A percentile compares a stretch with the other conserved stretches of the same genome.
phyloP scores from a whole-genome alignment of 345 rosid genomes.

The Gynandropsis gynandra region DNA sequence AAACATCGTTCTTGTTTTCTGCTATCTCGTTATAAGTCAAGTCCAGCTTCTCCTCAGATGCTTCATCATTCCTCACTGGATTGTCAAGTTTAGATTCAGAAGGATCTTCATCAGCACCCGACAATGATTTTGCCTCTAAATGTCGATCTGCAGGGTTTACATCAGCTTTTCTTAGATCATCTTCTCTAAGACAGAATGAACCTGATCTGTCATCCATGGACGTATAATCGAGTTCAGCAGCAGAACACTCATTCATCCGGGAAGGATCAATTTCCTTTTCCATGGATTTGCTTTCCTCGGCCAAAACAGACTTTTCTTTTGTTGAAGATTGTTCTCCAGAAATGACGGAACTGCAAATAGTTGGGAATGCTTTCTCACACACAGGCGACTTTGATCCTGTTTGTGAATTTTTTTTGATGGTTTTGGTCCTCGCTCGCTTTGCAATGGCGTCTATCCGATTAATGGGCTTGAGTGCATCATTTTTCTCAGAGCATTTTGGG shows the following conservation, averaged over 20 bases:
- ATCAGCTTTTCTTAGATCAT: constrained; percentile 31
- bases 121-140: constrained; percentile 25
- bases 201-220: constrained; percentile 30
- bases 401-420: constrained; percentile 42
- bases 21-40: constrained; percentile 29
- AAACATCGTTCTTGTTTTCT: constrained; percentile 40
- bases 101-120: constrained; percentile 32
- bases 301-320: constrained; percentile 52
- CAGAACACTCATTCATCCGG: constrained; percentile 36
- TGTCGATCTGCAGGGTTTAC: constrained; percentile 36
- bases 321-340: constrained; percentile 61
- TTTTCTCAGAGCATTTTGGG: constrained; percentile 66
- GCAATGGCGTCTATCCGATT: constrained; percentile 60
- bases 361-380: constrained; percentile 55
- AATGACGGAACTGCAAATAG: constrained; percentile 55
- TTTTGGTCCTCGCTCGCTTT: constrained; percentile 80
- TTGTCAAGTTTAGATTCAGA: constrained; percentile 33
- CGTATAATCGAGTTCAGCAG: constrained; percentile 32
- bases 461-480: constrained; percentile 54
- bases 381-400: constrained; percentile 32
- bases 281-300: constrained; percentile 34
- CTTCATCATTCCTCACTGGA: constrained; percentile 35
- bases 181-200: constrained; percentile 35
- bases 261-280: constrained; percentile 47
- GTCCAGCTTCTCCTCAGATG: constrained; percentile 36